Evolutionary conservation across 2,329 filamentous ascomycete species (phyloP), one percentile per base, ranked within the genome.

Genomic region (Penicillium sp.): DNA sequence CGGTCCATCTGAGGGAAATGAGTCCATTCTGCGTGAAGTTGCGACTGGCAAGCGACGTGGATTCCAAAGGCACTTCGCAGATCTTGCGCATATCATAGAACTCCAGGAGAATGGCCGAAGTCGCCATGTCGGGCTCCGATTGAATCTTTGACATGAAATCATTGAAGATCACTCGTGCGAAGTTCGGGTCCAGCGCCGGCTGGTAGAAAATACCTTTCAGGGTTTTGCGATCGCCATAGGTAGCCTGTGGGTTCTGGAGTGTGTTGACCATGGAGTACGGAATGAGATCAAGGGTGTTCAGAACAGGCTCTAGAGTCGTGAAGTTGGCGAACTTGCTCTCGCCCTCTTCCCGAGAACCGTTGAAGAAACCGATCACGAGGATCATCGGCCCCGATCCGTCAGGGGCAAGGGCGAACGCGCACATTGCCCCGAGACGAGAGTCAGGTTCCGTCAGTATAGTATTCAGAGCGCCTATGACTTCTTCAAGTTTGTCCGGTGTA

Each of bases 371-470:
- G 6, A 67, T 54, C 5, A 71, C 61, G 14, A 70, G 54, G 10
- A 70, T 58, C 54, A 72, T 63, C 0, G 73, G 72, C 9, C 64
- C 59, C 3, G 66, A 64, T 1, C 64, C 63, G 18, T 62, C 67
- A 0, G 69, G 68, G 1, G 71, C 73, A 13, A 67, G 63, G 0
- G 67, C 54, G 10, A 67, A 58, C 39, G 71, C 54, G 27, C 61
- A 66, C 40, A 73, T 64, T 2, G 67, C 67, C 1, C 61, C 66
- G 2, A 83, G 84, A 54, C 84, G 80, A 8, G 80, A 78, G 13
- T 86, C 81, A 0, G 83, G 84, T 1, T 82, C 80, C 3, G 80
- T 82, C 1, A 84, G 76, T 0, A 81, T 81, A 1, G 78, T 78
- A 4, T 68, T 68, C 7, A 69, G 38, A 8, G 54, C 47, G 21